These are phyloP conservation scores for Kodamaea kaohsiungensis DNA, from an alignment of 805 yeast species.

Conservation along the genomic window DNA sequence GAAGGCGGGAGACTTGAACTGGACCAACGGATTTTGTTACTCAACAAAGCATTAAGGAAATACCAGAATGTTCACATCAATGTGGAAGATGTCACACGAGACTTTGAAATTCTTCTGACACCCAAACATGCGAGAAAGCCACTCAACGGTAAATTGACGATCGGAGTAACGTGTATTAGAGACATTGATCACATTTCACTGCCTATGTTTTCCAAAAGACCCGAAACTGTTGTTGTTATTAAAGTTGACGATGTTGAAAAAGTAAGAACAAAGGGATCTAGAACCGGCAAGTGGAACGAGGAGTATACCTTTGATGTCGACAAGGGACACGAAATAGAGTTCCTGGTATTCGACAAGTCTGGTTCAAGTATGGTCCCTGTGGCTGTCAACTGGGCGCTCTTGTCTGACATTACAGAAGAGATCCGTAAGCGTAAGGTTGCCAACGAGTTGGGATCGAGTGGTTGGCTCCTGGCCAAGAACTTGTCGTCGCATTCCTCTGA, in stretches of 20 bases:
- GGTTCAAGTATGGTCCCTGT: slow-evolving; percentile 77
- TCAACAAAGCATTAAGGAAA: slow-evolving; percentile 80
- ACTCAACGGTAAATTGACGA: slow-evolving; percentile 72
- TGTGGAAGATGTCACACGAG: slow-evolving; percentile 62
- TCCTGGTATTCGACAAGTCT: slow-evolving; percentile 80
- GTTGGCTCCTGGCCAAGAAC: slow-evolving; percentile 86
- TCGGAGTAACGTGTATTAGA: slow-evolving; percentile 74
- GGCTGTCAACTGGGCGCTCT: slow-evolving; percentile 86
- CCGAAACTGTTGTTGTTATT: slow-evolving; percentile 75
- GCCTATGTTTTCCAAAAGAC: slow-evolving; percentile 72
- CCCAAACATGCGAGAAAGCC: slow-evolving; percentile 81
- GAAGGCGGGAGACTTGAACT: slow-evolving; percentile 84
- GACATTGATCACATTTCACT: slow-evolving; percentile 93
- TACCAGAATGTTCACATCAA: slow-evolving; percentile 87
- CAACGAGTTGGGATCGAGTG: slow-evolving; percentile 66
- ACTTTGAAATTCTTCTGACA: slow-evolving; percentile 64
- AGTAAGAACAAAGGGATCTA: slow-evolving; percentile 71
- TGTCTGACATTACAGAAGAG: slow-evolving; percentile 93
- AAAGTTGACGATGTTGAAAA: slow-evolving; percentile 88
- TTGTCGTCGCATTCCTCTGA: slow-evolving; percentile 26
- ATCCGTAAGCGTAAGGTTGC: slow-evolving; percentile 86
- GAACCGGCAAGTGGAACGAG: slow-evolving; percentile 83
- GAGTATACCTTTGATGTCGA: slow-evolving; percentile 79
- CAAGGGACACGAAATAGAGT: slow-evolving; percentile 88
- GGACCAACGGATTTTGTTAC: slow-evolving; percentile 78